Evolutionary conservation across 805 yeast species (phyloP), one percentile per base, ranked within the genome.

Genomic region (Teunomyces panamensis): DNA sequence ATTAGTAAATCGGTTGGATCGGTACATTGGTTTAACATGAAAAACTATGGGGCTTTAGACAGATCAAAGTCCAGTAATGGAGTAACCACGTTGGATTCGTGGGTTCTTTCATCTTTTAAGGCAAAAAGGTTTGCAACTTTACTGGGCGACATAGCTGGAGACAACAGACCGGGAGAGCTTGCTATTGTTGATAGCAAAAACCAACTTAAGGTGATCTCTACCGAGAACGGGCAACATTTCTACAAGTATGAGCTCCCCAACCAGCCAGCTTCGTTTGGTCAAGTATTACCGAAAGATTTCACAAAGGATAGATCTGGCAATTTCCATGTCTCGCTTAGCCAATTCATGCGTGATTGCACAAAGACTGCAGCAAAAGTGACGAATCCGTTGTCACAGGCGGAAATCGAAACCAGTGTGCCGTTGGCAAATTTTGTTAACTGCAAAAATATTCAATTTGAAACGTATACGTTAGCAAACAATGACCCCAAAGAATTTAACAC

Each of bases 21-120:
- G 0, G 62, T 85, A 14, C 89, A 84, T 56, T 81, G 84, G 76
- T 84, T 78, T 58, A 74, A 73, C 45, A 62, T 69, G 43, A 77
- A 74, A 49, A 74, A 76, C 49, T 56, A 58, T 51, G 59, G 63
- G 5, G 74, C 73, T 11, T 20, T 26, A 14, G 41, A 1, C 64
- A 62, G 41, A 57, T 58, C 37, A 53, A 24, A 36, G 20, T 34
- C 36, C 13, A n/a, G 13, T 14, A 11, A 46, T 35, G 28, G 13
- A 9, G 3, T 29, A 10, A 30, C 42, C 43, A 27, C 43, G 41
- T 32, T 26, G 39, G 72, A 68, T 58, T 63, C 70, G 26, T 80
- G 84, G 84, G 71, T 78, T 33, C 56, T 79, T 36, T 73, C 83
- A 3, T 63, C 71, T 1, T 53, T 60, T 47, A 49, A 62, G 30